Conservation (phyloP, 2,329 filamentous ascomycete genomes). For the Botrytis pseudocinerea region DNA sequence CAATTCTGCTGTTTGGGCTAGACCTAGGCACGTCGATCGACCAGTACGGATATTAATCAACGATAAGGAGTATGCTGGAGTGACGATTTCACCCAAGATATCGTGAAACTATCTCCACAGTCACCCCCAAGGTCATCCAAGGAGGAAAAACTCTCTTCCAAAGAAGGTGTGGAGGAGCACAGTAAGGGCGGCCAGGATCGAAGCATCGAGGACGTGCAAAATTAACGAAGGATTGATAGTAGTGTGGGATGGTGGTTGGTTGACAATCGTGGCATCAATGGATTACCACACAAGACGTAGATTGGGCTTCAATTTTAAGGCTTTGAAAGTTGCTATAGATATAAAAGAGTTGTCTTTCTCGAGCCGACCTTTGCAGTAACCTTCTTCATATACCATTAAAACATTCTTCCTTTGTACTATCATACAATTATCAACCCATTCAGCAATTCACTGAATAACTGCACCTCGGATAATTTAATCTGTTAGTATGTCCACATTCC, state of each 20-base stretch:
- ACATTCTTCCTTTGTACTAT: not conserved
- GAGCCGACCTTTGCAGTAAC: slow-evolving; percentile 10
- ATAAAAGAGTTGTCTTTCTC: slow-evolving; percentile 20
- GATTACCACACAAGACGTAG: slow-evolving; percentile 15
- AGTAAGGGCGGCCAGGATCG: slow-evolving; percentile 34
- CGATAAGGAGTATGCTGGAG: slow-evolving; percentile 35
- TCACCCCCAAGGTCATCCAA: slow-evolving; percentile 27
- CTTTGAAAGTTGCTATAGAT: slow-evolving; percentile 12
- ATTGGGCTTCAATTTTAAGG: slow-evolving; percentile 9
- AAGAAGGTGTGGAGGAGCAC: slow-evolving; percentile 38
- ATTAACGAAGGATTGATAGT: slow-evolving; percentile 32
- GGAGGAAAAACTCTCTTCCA: slow-evolving; percentile 30
- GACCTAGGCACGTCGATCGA: slow-evolving; percentile 27
- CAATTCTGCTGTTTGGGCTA: slow-evolving; percentile 28
- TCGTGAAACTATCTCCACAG: slow-evolving; percentile 37
- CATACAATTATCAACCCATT: not conserved
- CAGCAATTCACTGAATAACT: not conserved
- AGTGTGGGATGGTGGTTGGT: slow-evolving; percentile 36
- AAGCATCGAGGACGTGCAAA: slow-evolving; percentile 38
- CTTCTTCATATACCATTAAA: not conserved
- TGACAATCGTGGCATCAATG: not conserved
- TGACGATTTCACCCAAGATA: slow-evolving; percentile 28
- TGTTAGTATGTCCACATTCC: slow-evolving; percentile 7
- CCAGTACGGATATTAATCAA: slow-evolving; percentile 23
- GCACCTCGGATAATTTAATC: not conserved